Evolutionary conservation across 2,329 filamentous ascomycete species (phyloP).

Genomic region (Geosmithia flava): DNA sequence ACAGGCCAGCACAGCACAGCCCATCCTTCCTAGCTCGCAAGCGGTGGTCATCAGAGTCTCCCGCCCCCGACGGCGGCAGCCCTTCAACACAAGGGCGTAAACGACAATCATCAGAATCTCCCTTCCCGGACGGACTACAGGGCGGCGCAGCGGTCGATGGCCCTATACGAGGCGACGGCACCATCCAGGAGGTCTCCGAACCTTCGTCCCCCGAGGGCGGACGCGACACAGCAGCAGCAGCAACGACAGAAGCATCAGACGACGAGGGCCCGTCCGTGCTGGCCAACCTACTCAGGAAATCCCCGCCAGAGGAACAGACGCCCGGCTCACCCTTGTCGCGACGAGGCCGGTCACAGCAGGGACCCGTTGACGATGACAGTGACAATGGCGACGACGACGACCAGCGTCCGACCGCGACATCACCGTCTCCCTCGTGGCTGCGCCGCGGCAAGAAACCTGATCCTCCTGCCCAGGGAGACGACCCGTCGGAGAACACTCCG

Average conservation of each 20-base stretch:
- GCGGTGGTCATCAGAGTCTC: constrained; percentile 9
- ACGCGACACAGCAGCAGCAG: not conserved
- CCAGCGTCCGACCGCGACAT: not conserved
- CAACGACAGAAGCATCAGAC: too few species aligned
- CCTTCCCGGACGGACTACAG: constrained; percentile 9
- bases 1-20: constrained; percentile 33
- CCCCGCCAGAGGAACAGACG: constrained; percentile 20
- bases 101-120: constrained; percentile 2
- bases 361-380: not conserved
- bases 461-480: not conserved
- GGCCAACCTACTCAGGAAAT: constrained; percentile 28
- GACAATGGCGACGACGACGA: not conserved
- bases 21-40: constrained; percentile 31
- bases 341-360: not conserved
- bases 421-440: not conserved
- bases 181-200: constrained; percentile 51
- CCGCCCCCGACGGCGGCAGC: constrained; percentile 10
- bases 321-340: not conserved
- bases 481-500: constrained; percentile 23
- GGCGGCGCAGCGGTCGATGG: constrained; percentile 5
- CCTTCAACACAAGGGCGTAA: not conserved
- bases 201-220: constrained; percentile 28
- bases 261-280: constrained; percentile 25
- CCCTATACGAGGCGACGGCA: constrained; percentile 21
- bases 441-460: not conserved